Percentiles rank a stretch among this genome's conserved stretches.
Conservation (phyloP, 2,329 filamentous ascomycete species). For the Fusarium sp. region DNA sequence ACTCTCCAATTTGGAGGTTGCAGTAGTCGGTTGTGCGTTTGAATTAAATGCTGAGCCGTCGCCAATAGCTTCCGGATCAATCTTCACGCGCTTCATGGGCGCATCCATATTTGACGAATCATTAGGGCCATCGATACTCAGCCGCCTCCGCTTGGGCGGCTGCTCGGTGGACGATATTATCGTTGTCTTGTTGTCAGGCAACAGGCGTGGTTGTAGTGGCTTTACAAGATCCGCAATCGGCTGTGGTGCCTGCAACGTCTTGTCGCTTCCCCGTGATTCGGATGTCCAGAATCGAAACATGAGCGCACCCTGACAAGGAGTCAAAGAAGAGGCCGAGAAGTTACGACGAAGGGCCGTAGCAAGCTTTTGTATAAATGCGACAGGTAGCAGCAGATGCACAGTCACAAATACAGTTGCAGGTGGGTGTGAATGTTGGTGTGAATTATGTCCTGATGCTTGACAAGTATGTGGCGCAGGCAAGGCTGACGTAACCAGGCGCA, state of each 20-base stretch:
- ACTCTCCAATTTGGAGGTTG: slow-evolving; percentile 61
- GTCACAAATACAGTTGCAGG: slow-evolving; percentile 8
- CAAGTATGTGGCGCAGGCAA: slow-evolving; percentile 37
- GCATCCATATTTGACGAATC: slow-evolving; percentile 44
- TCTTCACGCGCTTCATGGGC: slow-evolving; percentile 62
- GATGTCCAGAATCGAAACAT: slow-evolving; percentile 76
- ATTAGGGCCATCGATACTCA: slow-evolving; percentile 54
- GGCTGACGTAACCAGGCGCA: slow-evolving; percentile 56
- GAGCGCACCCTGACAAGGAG: slow-evolving; percentile 58
- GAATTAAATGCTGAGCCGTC: slow-evolving; percentile 40
- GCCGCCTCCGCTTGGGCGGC: slow-evolving; percentile 60
- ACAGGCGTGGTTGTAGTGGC: slow-evolving; percentile 54
- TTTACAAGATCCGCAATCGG: slow-evolving; percentile 56
- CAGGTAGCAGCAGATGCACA: slow-evolving; percentile 34
- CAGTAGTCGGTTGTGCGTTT: slow-evolving; percentile 36
- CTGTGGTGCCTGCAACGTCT: slow-evolving; percentile 61
- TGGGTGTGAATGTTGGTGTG: slow-evolving; percentile 30
- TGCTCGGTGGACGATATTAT: slow-evolving; percentile 48
- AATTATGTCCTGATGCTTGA: slow-evolving; percentile 26
- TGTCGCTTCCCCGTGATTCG: slow-evolving; percentile 71
- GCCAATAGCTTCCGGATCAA: slow-evolving; percentile 50
- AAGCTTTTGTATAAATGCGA: slow-evolving; percentile 40
- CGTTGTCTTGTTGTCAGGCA: slow-evolving; percentile 46
- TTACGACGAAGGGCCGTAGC: slow-evolving; percentile 41
- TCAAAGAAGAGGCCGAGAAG: slow-evolving; percentile 32